Evolutionary conservation across 176 grass and related monocot genomes (phyloP), one percentile per base, ranked within the genome.

Genomic region (Oryza rufipogon): DNA sequence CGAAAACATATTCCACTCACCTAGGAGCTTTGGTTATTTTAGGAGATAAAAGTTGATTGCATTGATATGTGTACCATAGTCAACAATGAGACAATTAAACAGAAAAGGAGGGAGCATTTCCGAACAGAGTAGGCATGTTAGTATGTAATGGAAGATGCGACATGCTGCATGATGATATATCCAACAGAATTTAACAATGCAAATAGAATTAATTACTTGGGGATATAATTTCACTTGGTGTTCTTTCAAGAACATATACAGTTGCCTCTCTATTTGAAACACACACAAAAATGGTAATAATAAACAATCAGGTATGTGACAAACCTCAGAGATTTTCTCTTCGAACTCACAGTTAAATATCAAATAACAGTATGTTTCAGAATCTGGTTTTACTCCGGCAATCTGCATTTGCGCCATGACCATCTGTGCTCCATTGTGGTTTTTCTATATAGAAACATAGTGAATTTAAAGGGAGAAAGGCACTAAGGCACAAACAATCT

Each of bases 291-390:
- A 77, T 82, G 67, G 6, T 54, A 74, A 83, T 75, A 68, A 73
- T 26, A 78, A 78, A 68, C 11, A 47, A 77, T 83, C 25, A 77
- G 58, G 58, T 74, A 78, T n/a, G 22, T 82, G 48, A 41, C 85
- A 72, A 87, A 98, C 96, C 96, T 95, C 91, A 81, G 80, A 86
- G 78, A 98, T 90, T 76, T 90, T 86, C 64, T 93, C 84, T 81
- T 93, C 89, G 64, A 81, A 85, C 70, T 98, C 89, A 75, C 91
- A 95, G 81, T 95, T 94, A 64, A 33, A 61, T 69, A 98, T 93
- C 89, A 98, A 89, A 84, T 98, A 98, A 83, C 91, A 92, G 77
- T 85, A 95, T 84, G 96, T 98, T 74, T 92, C 93, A 60, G 89
- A 85, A 91, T 98, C 89, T 73, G 92, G 92, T 89, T 98, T 91